Percentiles rank a stretch among this genome's conserved stretches.
phyloP scores from a whole-genome alignment of 768 basidiomycete genomes.

The Leucocoprinus birnbaumii region DNA sequence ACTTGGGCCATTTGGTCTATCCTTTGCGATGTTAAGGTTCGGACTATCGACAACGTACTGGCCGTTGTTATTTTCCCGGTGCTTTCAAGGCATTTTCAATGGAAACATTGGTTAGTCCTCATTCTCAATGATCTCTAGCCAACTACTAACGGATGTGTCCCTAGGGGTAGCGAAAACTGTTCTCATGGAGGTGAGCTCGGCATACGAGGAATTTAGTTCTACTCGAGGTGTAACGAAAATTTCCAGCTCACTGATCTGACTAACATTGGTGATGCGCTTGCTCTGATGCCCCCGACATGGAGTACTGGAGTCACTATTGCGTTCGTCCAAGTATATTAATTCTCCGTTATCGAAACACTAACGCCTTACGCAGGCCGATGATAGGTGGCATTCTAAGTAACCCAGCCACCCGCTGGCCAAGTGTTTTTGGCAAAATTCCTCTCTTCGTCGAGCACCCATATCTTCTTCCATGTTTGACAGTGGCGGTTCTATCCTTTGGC shows the following conservation, averaged over 20 bases:
- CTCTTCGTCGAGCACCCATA: constrained; percentile 38
- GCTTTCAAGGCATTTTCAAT: constrained; percentile 35
- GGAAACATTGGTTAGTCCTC: constrained; percentile 27
- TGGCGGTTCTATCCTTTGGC: constrained; percentile 30
- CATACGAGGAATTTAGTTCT: background rate
- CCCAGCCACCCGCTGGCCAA: constrained; percentile 59
- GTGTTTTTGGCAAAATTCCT: constrained; percentile 42
- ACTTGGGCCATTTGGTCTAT: constrained; percentile 37
- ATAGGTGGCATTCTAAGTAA: constrained; percentile 63
- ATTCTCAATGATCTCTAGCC: too few relatives aligned
- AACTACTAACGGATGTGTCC: too few relatives aligned
- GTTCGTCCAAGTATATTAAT: constrained; percentile 18
- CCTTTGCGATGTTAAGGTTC: constrained; percentile 38
- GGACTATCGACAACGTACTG: constrained; percentile 39
- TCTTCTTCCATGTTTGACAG: constrained; percentile 44
- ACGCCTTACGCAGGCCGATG: constrained; percentile 42
- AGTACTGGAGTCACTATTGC: constrained; percentile 28
- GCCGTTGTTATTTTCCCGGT: constrained; percentile 24
- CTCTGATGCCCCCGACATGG: constrained; percentile 33
- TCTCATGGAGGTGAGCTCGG: constrained; percentile 39
- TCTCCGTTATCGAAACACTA: background rate
- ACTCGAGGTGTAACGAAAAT: background rate
- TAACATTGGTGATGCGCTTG: constrained; percentile 36
- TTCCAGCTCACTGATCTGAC: constrained; percentile 35
- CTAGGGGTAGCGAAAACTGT: constrained; percentile 44